Evolutionary conservation across 2,329 filamentous ascomycete genomes (phyloP).

Genomic region (Nigrospora sphaerica): DNA sequence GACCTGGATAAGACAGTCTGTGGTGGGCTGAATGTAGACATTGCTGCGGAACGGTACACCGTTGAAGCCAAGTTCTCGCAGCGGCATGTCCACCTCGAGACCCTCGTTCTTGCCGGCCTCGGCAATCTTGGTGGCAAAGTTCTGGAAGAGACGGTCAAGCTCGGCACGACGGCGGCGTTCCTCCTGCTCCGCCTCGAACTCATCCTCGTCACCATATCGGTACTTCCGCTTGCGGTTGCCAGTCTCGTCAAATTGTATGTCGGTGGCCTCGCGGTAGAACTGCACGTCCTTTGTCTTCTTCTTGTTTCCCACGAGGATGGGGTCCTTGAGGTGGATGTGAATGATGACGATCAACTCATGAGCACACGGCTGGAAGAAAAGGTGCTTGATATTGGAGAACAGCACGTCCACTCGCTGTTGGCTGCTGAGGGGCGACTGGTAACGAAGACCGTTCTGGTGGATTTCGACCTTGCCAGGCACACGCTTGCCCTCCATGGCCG

Average conservation of each 20-base stretch:
- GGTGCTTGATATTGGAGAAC: constrained; percentile 96
- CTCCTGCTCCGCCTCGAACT: constrained; percentile 97
- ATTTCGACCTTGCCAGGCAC: constrained; percentile 95
- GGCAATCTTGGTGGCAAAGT: constrained; percentile 94
- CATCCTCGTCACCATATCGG: constrained; percentile 94
- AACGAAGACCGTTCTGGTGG: constrained; percentile 97
- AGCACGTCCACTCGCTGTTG: constrained; percentile 86
- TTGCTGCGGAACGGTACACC: constrained; percentile 95
- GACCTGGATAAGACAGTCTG: constrained; percentile 92
- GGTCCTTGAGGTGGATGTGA: constrained; percentile 94
- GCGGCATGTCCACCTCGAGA: constrained; percentile 91
- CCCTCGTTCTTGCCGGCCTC: constrained; percentile 88
- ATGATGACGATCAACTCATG: constrained; percentile 97
- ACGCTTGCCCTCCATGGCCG: constrained; percentile 92
- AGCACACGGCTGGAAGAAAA: constrained; percentile 97
- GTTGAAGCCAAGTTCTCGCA: constrained; percentile 92
- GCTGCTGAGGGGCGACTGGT: constrained; percentile 72
- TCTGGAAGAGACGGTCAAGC: constrained; percentile 91
- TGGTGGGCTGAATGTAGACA: constrained; percentile 91
- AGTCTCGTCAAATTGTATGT: constrained; percentile 98
- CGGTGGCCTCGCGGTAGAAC: constrained; percentile 95
- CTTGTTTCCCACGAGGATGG: constrained; percentile 93
- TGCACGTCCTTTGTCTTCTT: constrained; percentile 99
- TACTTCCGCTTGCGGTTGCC: constrained; percentile 97
- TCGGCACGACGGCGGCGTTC: constrained; percentile 86